Evolutionary conservation across 495 filamentous ascomycete species (phyloP).

Genomic region (Lepraria neglecta): DNA sequence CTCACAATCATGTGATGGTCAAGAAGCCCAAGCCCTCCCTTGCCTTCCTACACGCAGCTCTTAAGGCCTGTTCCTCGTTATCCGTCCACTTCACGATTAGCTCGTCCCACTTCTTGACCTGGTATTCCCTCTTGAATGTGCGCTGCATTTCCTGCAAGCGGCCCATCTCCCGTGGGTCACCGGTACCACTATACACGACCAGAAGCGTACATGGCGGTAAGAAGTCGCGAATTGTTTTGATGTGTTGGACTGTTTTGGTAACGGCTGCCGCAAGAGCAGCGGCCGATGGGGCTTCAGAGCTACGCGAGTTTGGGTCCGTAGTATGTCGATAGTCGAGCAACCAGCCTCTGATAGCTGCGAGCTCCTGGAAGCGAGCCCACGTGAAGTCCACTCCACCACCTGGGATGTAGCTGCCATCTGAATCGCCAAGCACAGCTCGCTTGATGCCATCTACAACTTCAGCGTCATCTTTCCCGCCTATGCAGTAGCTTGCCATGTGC

Average conservation of each 20-base stretch:
- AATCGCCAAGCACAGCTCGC: constrained; percentile 62
- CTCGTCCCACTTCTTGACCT: constrained; percentile 77
- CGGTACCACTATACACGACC: constrained; percentile 81
- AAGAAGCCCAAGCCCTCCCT: constrained; percentile 77
- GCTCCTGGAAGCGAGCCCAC: constrained; percentile 79
- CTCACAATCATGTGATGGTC: constrained; percentile 55
- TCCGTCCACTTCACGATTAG: constrained; percentile 88
- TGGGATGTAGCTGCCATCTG: constrained; percentile 54
- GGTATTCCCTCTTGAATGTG: constrained; percentile 69
- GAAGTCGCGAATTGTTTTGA: constrained; percentile 64
- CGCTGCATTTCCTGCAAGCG: constrained; percentile 67
- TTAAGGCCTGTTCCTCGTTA: constrained; percentile 70
- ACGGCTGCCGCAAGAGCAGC: constrained; percentile 41
- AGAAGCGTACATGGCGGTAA: constrained; percentile 80
- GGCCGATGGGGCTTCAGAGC: constrained; percentile 21
- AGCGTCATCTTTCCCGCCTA: constrained; percentile 68
- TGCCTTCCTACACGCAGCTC: constrained; percentile 60
- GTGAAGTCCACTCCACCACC: constrained; percentile 75
- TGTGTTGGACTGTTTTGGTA: constrained; percentile 46
- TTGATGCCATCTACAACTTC: constrained; percentile 67
- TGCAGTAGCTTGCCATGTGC: constrained; percentile 59
- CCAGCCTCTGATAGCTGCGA: constrained; percentile 79
- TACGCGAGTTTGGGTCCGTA: constrained; percentile 30
- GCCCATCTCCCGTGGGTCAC: constrained; percentile 74
- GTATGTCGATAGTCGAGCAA: constrained; percentile 48